Conservation (phyloP, 2,329 filamentous ascomycete species). For the Aspergillus sp. region DNA sequence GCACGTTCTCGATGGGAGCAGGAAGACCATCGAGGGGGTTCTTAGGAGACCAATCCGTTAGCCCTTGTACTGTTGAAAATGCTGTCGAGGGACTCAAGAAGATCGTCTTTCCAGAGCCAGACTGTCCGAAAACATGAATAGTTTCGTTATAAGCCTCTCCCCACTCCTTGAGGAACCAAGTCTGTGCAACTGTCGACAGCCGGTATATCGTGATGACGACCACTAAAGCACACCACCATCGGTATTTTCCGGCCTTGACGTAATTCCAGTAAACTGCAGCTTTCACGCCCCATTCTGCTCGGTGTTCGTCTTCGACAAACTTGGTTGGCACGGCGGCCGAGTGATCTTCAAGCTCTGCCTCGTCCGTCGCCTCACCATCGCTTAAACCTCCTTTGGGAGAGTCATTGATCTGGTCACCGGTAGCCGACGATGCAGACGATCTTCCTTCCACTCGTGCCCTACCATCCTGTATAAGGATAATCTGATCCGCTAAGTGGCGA, state of each 20-base stretch:
- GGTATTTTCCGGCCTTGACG: conserved; percentile 76
- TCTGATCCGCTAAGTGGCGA: conserved; percentile 71
- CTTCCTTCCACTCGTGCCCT: conserved; percentile 56
- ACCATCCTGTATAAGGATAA: conserved; percentile 71
- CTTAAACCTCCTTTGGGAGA: conserved; percentile 24
- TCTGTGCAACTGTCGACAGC: conserved; percentile 66
- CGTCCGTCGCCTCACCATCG: conserved; percentile 28
- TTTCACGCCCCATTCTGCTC: conserved; percentile 76
- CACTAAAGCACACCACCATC: conserved; percentile 72
- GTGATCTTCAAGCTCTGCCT: conserved; percentile 47
- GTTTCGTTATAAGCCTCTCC: conserved; percentile 69
- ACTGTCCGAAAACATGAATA: conserved; percentile 25
- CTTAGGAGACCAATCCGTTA: conserved; percentile 26
- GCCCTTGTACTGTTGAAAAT: conserved; percentile 13
- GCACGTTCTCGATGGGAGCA: conserved; percentile 67
- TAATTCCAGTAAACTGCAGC: conserved; percentile 81
- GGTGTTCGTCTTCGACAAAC: conserved; percentile 78
- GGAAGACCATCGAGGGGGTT: conserved; percentile 59
- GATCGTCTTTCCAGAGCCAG: conserved; percentile 19
- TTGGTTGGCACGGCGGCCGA: conserved; percentile 67
- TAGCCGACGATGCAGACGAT: conserved; percentile 51
- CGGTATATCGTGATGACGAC: conserved; percentile 67
- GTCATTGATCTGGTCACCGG: conserved; percentile 39
- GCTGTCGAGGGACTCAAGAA: conserved; percentile 5
- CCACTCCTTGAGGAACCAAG: conserved; percentile 87